Conservation (phyloP, 371 early-diverging fungal genomes). For the Mortierella polycephala region DNA sequence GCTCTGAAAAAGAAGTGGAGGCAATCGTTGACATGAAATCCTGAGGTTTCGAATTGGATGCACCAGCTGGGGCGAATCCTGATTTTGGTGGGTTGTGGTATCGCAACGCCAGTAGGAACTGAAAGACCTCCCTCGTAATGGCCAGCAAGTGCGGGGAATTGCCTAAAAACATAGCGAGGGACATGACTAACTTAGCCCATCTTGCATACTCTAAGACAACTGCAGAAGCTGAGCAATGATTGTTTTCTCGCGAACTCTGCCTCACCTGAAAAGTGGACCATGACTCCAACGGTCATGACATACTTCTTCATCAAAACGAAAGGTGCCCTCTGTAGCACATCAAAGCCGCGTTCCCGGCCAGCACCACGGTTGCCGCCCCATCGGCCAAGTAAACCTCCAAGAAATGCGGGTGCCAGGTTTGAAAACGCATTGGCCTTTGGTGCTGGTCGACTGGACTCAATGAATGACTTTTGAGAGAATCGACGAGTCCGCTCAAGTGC, state of each 20-base stretch:
- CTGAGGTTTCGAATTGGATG: not conserved
- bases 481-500: conserved; percentile 28
- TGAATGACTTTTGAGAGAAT: conserved; percentile 40
- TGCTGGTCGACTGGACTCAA: conserved; percentile 37
- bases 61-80: not conserved
- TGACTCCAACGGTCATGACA: conserved; percentile 33
- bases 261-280: conserved; percentile 41
- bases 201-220: not conserved
- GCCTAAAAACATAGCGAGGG: conserved; percentile 9
- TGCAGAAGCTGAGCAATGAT: not conserved
- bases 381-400: conserved; percentile 41
- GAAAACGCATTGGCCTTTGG: conserved; percentile 48
- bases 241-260: too few relatives aligned
- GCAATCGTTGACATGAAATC: conserved; percentile 9
- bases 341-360: conserved; percentile 43
- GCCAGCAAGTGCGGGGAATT: conserved; percentile 35
- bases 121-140: conserved; percentile 44
- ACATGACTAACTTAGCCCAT: not conserved
- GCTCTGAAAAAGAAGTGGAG: conserved; percentile 5
- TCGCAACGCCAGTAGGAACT: conserved; percentile 41
- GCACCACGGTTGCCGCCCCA: conserved; percentile 56
- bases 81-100: conserved; percentile 27
- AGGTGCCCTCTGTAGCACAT: conserved; percentile 37
- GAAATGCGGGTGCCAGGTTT: conserved; percentile 37
- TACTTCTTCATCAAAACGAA: conserved; percentile 33